phyloP scores from a whole-genome alignment of 2,329 filamentous ascomycete species.

The Beauveria australis region DNA sequence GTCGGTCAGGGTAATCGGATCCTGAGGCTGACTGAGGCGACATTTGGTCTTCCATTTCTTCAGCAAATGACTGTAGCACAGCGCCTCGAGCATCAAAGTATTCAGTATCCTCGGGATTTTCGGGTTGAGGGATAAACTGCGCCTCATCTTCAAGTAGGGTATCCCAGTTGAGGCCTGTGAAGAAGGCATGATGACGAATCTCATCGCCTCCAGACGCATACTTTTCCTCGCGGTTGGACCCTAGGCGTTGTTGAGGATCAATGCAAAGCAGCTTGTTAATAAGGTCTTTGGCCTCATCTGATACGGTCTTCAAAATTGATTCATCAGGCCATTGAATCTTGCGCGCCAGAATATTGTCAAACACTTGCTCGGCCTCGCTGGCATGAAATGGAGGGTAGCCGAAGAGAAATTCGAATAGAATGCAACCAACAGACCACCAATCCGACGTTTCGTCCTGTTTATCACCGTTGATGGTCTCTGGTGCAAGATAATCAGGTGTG shows the following conservation, averaged over 20 bases:
- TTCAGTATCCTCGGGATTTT: conserved; percentile 94
- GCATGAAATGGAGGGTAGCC: conserved; percentile 93
- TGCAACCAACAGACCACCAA: conserved; percentile 99
- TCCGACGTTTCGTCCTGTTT: conserved; percentile 97
- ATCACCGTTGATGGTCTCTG: conserved; percentile 90
- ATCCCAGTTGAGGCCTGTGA: conserved; percentile 79
- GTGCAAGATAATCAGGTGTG: conserved; percentile 92
- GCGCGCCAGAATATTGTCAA: conserved; percentile 88
- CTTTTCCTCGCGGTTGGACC: conserved; percentile 77
- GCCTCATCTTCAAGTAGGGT: conserved; percentile 89
- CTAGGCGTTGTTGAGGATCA: conserved; percentile 73
- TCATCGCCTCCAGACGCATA: conserved; percentile 80
- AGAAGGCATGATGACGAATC: conserved; percentile 85
- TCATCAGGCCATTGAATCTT: conserved; percentile 90
- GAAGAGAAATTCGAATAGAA: conserved; percentile 92
- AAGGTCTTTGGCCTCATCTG: conserved; percentile 82
- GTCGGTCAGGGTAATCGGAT: conserved; percentile 76
- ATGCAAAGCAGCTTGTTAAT: conserved; percentile 88
- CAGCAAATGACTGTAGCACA: conserved; percentile 82
- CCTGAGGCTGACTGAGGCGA: conserved; percentile 65
- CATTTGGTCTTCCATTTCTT: conserved; percentile 85
- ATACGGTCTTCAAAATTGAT: conserved; percentile 63
- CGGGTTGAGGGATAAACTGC: conserved; percentile 84
- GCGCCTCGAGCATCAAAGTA: conserved; percentile 93
- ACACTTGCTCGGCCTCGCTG: conserved; percentile 81